phyloP scores from a whole-genome alignment of 208 protist genomes.

The Zelonia costaricensis region DNA sequence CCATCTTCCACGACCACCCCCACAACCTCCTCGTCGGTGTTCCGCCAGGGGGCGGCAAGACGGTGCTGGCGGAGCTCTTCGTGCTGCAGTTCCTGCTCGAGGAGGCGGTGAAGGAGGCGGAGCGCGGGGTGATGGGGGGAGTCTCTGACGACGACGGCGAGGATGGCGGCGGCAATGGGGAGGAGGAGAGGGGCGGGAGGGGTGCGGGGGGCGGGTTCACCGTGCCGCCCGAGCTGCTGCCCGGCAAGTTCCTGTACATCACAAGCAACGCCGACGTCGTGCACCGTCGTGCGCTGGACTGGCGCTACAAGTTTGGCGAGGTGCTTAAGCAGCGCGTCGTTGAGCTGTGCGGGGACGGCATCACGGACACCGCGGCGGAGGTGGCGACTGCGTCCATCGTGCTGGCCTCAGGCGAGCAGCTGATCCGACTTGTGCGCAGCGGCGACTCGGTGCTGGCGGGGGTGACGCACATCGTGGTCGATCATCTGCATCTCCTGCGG shows the following conservation, averaged over 20 bases:
- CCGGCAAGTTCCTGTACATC: conserved; percentile 78
- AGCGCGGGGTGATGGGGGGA: conserved; percentile 8
- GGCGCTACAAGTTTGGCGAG: conserved; percentile 82
- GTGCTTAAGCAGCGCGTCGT: conserved; percentile 62
- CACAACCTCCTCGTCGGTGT: conserved; percentile 96
- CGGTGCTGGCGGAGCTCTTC: conserved; percentile 85
- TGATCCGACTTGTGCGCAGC: conserved; percentile 56
- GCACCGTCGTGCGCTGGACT: conserved; percentile 74
- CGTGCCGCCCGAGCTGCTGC: background rate
- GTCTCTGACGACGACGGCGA: too few relatives aligned
- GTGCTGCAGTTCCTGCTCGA: conserved; percentile 79
- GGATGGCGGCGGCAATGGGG: too few relatives aligned
- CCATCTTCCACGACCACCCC: conserved; percentile 93
- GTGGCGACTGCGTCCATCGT: conserved; percentile 52
- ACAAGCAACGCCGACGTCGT: conserved; percentile 70
- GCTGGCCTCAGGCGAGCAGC: conserved; percentile 49
- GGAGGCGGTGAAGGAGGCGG: conserved; percentile 36
- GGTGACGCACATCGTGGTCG: conserved; percentile 81
- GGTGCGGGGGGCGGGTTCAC: conserved; percentile 15
- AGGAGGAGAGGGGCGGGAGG: conserved; percentile 49
- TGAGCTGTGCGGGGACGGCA: conserved; percentile 25
- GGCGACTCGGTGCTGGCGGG: conserved; percentile 39
- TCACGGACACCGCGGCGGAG: conserved; percentile 7
- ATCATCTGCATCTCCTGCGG: conserved; percentile 85
- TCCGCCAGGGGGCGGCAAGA: conserved; percentile 97